These are phyloP conservation scores for Yamadazyma tumulicola DNA, from an alignment of 805 yeast species.

Conservation along the genomic window DNA sequence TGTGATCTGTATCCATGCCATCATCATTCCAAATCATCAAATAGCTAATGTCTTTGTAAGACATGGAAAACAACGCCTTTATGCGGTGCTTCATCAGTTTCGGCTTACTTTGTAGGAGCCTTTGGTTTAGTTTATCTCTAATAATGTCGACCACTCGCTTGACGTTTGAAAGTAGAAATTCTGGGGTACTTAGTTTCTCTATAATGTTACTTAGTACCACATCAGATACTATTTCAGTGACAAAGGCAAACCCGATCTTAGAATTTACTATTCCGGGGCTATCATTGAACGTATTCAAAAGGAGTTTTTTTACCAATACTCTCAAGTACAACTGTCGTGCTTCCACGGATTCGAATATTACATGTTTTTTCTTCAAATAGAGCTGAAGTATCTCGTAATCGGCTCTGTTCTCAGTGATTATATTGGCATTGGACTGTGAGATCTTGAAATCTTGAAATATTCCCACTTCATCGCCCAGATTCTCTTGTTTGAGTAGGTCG, in stretches of 20 bases:
- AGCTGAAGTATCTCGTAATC: constrained; percentile 10
- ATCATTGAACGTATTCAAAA: constrained; percentile 15
- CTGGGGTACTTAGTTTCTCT: constrained; percentile 22
- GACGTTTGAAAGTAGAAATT: constrained; percentile 20
- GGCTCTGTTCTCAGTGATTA: constrained; percentile 2
- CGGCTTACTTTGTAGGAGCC: background rate
- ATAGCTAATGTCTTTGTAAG: constrained; percentile 13
- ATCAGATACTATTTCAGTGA: constrained; percentile 25
- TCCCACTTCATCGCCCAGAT: constrained; percentile 13
- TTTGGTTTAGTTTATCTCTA: constrained; percentile 5
- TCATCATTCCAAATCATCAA: constrained; percentile 10
- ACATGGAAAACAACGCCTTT: constrained; percentile 7
- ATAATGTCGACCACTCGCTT: constrained; percentile 10
- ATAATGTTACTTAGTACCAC: constrained; percentile 23
- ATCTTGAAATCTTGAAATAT: constrained; percentile 12
- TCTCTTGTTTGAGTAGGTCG: constrained; percentile 13
- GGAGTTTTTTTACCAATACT: constrained; percentile 19
- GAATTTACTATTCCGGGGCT: constrained; percentile 16
- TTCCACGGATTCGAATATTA: constrained; percentile 15
- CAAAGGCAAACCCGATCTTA: constrained; percentile 21
- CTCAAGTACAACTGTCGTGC: constrained; percentile 18
- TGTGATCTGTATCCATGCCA: constrained; percentile 3
- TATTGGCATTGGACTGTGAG: constrained; percentile 3
- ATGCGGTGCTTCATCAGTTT: constrained; percentile 6
- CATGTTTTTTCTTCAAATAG: constrained; percentile 16